Percentiles rank a stretch among this genome's conserved stretches.
Evolutionary conservation across 306 rosid genomes (phyloP).

Genomic region (Medicago truncatula): MtrunA17r5.0-ANR NC_053045.1:7868001-7868500

Average conservation of each 20-base stretch:
- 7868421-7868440: slow-evolving; percentile 3
- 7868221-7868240: slow-evolving; percentile 73
- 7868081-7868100: slow-evolving; percentile 97
- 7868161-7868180: neutral
- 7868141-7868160: neutral
- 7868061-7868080: slow-evolving; percentile 93
- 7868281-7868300: slow-evolving; percentile 95
- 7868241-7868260: slow-evolving; percentile 90
- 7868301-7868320: slow-evolving; percentile 86
- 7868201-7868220: slow-evolving; percentile 40
- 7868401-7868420: slow-evolving; percentile 22
- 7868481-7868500: slow-evolving; percentile 86
- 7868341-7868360: slow-evolving; percentile 72
- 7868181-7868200: slow-evolving; percentile 30
- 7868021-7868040: slow-evolving; percentile 38
- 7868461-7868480: slow-evolving; percentile 93
- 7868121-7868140: slow-evolving; percentile 57
- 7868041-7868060: slow-evolving; percentile 59
- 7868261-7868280: slow-evolving; percentile 84
- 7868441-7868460: slow-evolving; percentile 95
- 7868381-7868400: neutral
- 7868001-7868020: too few species aligned
- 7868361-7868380: slow-evolving; percentile 17
- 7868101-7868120: slow-evolving; percentile 83
- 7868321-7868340: slow-evolving; percentile 84